phyloP scores from a whole-genome alignment of 108 stramenopile genomes.

The Bacterosira constricta region DNA sequence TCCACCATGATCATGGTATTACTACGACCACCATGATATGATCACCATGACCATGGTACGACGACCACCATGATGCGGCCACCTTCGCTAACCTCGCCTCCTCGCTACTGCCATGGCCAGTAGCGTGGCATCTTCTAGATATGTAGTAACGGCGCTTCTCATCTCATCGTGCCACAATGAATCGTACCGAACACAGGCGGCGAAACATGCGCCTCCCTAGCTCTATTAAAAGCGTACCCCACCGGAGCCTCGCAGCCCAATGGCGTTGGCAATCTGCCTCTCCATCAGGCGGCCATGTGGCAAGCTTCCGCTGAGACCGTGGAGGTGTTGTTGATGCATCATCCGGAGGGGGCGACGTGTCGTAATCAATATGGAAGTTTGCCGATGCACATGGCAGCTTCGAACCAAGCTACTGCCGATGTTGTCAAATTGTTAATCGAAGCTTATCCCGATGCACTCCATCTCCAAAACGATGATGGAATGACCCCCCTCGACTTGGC shows the following conservation, averaged over 20 bases:
- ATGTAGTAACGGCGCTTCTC: no score
- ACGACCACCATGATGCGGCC: no score
- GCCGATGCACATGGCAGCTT: conserved; percentile 89
- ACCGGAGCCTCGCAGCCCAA: conserved; percentile 80
- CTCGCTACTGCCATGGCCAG: no score
- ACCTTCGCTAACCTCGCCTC: no score
- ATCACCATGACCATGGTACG: no score
- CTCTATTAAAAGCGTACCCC: conserved; percentile 78
- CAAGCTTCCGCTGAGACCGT: conserved; percentile 80
- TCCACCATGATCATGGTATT: no score
- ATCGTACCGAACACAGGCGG: no score
- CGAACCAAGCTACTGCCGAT: conserved; percentile 77
- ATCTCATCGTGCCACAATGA: no score
- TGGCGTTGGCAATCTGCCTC: conserved; percentile 80
- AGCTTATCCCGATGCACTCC: conserved; percentile 86
- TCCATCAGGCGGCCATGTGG: conserved; percentile 92
- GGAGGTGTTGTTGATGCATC: conserved; percentile 67
- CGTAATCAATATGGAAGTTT: conserved; percentile 88
- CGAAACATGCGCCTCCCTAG: no score
- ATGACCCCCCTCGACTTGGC: conserved; percentile 90
- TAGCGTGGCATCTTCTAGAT: no score
- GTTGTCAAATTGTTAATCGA: conserved; percentile 79
- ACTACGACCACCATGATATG: no score
- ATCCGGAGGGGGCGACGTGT: conserved; percentile 81
- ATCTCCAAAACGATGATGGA: conserved; percentile 90